These are phyloP conservation scores for Saitozyma sp. DNA, from an alignment of 768 basidiomycete species.

Conservation along the genomic window DNA sequence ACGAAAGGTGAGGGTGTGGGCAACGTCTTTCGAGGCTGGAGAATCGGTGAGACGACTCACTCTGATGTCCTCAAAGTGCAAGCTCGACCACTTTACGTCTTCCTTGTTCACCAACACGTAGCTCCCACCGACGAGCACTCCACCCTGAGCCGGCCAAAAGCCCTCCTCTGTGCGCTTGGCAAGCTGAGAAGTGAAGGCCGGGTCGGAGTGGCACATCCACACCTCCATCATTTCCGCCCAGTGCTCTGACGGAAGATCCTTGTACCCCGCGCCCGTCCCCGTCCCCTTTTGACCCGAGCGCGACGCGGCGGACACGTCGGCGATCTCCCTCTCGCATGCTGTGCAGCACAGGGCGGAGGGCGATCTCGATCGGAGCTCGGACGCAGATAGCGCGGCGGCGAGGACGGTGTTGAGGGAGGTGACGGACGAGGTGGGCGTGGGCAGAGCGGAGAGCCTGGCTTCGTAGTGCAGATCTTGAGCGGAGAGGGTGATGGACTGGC, in stretches of 20 bases:
- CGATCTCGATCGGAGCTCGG: conserved; percentile 24
- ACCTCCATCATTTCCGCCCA: conserved; percentile 97
- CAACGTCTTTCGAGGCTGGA: neutral
- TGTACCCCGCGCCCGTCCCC: conserved; percentile 57
- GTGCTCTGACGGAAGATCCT: conserved; percentile 90
- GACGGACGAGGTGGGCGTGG: conserved; percentile 13
- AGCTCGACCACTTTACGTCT: conserved; percentile 55
- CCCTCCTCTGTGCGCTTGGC: conserved; percentile 63
- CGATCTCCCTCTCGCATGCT: conserved; percentile 31
- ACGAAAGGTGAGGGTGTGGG: neutral
- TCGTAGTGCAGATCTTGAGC: conserved; percentile 25
- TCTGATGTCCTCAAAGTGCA: conserved; percentile 57
- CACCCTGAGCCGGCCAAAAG: conserved; percentile 72
- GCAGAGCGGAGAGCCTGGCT: conserved; percentile 29
- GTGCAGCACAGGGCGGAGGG: conserved; percentile 34
- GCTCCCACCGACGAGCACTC: conserved; percentile 84
- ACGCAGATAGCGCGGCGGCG: conserved; percentile 33
- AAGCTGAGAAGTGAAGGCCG: conserved; percentile 72
- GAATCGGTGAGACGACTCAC: conserved; percentile 58
- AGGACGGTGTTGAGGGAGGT: conserved; percentile 22
- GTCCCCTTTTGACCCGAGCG: neutral
- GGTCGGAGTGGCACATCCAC: conserved; percentile 97
- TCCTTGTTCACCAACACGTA: conserved; percentile 76
- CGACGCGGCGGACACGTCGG: conserved; percentile 5
- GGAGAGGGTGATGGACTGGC: conserved; percentile 22